A percentile compares a stretch with the other conserved stretches of the same genome.
These are phyloP conservation scores for Amanita pallidorosea DNA, from an alignment of 768 basidiomycete species.

Conservation along the genomic window DNA sequence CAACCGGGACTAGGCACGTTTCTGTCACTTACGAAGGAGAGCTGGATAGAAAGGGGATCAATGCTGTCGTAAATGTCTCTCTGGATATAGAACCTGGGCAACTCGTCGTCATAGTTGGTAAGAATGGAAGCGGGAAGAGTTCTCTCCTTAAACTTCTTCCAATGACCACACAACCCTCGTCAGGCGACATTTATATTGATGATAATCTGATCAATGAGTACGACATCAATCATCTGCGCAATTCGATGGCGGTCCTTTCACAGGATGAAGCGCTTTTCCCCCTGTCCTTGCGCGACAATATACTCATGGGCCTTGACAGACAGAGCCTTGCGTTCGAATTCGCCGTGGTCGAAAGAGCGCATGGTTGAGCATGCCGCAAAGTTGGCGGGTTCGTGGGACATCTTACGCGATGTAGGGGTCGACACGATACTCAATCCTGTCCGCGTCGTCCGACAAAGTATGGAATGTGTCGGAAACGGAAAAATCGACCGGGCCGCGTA, in stretches of 20 bases:
- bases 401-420: constrained; percentile 30
- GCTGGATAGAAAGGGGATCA: constrained; percentile 14
- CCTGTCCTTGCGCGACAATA: constrained; percentile 29
- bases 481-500: constrained; percentile 18
- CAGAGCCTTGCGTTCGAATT: not conserved
- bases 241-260: constrained; percentile 33
- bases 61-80: constrained; percentile 21
- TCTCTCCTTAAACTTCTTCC: constrained; percentile 41
- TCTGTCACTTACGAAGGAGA: constrained; percentile 4
- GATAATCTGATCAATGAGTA: constrained; percentile 27
- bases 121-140: constrained; percentile 46
- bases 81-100: constrained; percentile 30
- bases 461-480: constrained; percentile 17
- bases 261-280: constrained; percentile 42
- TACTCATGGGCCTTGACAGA: constrained; percentile 20
- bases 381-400: constrained; percentile 28
- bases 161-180: constrained; percentile 33
- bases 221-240: constrained; percentile 26
- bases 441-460: constrained; percentile 16
- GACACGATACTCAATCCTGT: constrained; percentile 28
- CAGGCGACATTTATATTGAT: constrained; percentile 35
- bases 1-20: constrained; percentile 10
- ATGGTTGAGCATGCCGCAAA: constrained; percentile 20
- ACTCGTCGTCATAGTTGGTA: constrained; percentile 46
- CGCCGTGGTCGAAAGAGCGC: constrained; percentile 8